Evolutionary conservation across 164 flowering plant species (phyloP), one percentile per base, ranked within the genome.

Genomic region (Malania oleifera): DNA sequence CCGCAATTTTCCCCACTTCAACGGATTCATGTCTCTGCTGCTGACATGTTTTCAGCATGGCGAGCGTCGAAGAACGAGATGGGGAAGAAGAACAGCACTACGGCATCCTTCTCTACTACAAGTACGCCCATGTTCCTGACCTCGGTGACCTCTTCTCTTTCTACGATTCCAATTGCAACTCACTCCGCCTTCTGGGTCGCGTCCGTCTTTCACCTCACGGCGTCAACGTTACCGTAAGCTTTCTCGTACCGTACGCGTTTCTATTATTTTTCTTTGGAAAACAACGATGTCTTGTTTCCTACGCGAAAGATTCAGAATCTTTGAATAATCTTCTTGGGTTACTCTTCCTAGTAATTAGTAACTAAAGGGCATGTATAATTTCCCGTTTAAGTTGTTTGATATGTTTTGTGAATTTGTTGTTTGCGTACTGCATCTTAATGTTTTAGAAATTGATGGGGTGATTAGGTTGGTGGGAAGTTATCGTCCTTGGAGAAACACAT

Each of bases 191-290:
- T 35, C 90, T 87, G 50, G 97, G 97, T 68, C 97, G 98, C 34
- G 92, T 93, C 54, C 96, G 96, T 25, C 73, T 93, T 68, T 77
- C 98, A 63, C 73, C 91, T 18, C 67, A 78, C 17, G 98, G 97
- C 70, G 97, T 89, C 73, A 93, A 89, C 51, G 98, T 86, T 84
- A 89, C 98, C 17, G 95, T 91, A 83, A 46, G 65, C 8, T 24
- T 54, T 19, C 24, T 37, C 39, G 17, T 50, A 19, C 23, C 27
- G 2, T 39, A 25, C 2, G 11, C 2, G 20, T 31, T 7, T 0
- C n/a, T 28, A 12, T 10, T 35, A 2, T 60, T 50, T 37, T 27
- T 19, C 13, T 38, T 15, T 31, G n/a, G n/a, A n/a, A n/a, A n/a
- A n/a, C n/a, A n/a, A n/a, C n/a, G n/a, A n/a, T n/a, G n/a, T n/a